These are phyloP conservation scores for Daldinia bambusicola DNA, from an alignment of 495 filamentous ascomycete species.

Conservation along the genomic window DNA sequence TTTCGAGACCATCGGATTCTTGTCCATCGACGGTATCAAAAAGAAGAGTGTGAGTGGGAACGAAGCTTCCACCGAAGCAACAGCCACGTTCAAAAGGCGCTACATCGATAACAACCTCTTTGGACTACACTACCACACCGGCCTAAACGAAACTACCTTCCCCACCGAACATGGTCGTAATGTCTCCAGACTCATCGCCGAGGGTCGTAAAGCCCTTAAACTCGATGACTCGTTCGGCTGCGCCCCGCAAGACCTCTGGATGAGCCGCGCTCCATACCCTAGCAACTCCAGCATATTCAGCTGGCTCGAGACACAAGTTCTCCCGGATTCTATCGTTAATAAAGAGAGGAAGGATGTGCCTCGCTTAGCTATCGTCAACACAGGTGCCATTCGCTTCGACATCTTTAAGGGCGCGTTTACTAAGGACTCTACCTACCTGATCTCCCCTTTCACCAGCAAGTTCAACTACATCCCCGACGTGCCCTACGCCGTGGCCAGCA, in stretches of 20 bases:
- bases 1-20: slow-evolving; percentile 97
- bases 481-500: slow-evolving; percentile 74
- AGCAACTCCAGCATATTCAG: slow-evolving; percentile 76
- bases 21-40: slow-evolving; percentile 81
- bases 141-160: slow-evolving; percentile 74
- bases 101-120: slow-evolving; percentile 97
- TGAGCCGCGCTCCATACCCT: slow-evolving; percentile 78
- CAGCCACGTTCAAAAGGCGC: slow-evolving; percentile 72
- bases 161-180: slow-evolving; percentile 80
- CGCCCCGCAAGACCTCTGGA: slow-evolving; percentile 82
- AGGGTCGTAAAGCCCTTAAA: slow-evolving; percentile 72
- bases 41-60: slow-evolving; percentile 47
- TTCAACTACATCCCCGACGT: slow-evolving; percentile 84
- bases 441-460: slow-evolving; percentile 87
- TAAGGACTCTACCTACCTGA: slow-evolving; percentile 80
- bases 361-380: slow-evolving; percentile 81
- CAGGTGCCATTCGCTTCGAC: slow-evolving; percentile 92
- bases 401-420: slow-evolving; percentile 93
- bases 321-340: slow-evolving; percentile 68
- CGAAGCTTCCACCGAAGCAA: slow-evolving; percentile 39
- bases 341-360: slow-evolving; percentile 56
- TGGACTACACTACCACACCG: slow-evolving; percentile 84
- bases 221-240: slow-evolving; percentile 84
- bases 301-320: slow-evolving; percentile 78
- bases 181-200: slow-evolving; percentile 75